phyloP scores from a whole-genome alignment of 2,329 filamentous ascomycete species.

The Metarhizium guizhouense region DNA sequence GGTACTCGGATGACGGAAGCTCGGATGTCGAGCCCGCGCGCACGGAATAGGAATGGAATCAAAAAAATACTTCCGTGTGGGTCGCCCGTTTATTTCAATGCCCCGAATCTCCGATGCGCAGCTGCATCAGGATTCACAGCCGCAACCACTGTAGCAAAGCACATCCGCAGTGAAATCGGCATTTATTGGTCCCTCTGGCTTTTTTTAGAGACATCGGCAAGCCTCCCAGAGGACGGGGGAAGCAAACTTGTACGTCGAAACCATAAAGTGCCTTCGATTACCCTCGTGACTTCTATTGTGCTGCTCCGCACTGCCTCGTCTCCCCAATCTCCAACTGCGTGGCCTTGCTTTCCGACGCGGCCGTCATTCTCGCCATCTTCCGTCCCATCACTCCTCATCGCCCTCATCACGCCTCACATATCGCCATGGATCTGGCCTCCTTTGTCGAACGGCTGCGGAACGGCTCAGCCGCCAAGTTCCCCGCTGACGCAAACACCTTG shows the following conservation, averaged over 20 bases:
- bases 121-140: neutral
- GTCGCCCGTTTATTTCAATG: neutral
- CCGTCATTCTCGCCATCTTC: neutral
- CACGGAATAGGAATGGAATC: neutral
- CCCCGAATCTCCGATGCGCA: neutral
- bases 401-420: neutral
- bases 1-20: slow-evolving; percentile 18
- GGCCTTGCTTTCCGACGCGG: neutral
- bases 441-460: slow-evolving; percentile 31
- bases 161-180: neutral
- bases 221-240: neutral
- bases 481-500: slow-evolving; percentile 35
- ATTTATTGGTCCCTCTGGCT: neutral
- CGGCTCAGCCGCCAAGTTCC: slow-evolving; percentile 34
- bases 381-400: neutral
- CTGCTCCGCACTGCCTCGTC: neutral
- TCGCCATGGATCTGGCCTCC: slow-evolving; percentile 28
- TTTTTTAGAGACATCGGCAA: no score
- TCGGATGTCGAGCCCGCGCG: slow-evolving; percentile 13
- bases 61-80: neutral
- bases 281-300: neutral
- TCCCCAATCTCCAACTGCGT: neutral
- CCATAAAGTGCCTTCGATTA: slow-evolving; percentile 8
- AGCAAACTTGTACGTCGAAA: neutral
- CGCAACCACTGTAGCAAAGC: no score